A percentile compares a stretch with the other conserved stretches of the same genome.
Evolutionary conservation across 495 filamentous ascomycete species (phyloP).

Genomic region (Aspergillus nidulans): DNA sequence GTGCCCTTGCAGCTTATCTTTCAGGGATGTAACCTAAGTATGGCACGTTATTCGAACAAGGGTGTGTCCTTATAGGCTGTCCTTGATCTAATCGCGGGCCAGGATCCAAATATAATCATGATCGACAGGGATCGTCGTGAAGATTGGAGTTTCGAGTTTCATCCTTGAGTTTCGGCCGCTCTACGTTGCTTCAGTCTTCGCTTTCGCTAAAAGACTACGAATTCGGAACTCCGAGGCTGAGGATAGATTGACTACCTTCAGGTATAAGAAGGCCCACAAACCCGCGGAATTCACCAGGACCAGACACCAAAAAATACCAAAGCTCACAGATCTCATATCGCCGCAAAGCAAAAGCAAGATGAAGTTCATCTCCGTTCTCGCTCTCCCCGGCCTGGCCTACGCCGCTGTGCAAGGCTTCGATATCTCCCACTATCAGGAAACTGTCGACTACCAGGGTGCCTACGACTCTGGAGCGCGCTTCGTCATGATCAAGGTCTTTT

Average conservation of each 20-base stretch:
- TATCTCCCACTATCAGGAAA: slow-evolving; percentile 43
- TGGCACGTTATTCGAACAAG: not conserved
- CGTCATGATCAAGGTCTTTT: slow-evolving; percentile 60
- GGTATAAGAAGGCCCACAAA: not conserved
- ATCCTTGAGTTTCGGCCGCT: too few relatives aligned
- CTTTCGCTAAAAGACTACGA: too few relatives aligned
- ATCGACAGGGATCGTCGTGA: slow-evolving; percentile 5
- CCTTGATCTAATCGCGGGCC: not conserved
- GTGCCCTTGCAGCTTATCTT: too few relatives aligned
- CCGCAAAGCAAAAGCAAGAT: not conserved
- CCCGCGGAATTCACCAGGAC: not conserved
- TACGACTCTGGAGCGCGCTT: slow-evolving; percentile 34
- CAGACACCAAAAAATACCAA: not conserved
- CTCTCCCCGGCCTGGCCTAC: slow-evolving; percentile 19
- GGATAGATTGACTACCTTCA: too few relatives aligned
- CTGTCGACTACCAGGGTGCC: slow-evolving; percentile 2
- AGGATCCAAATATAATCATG: not conserved
- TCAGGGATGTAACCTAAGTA: not conserved
- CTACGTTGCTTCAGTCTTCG: too few relatives aligned
- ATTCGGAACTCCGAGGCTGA: too few relatives aligned
- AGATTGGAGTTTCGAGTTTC: not conserved
- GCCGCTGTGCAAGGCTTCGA: slow-evolving; percentile 58
- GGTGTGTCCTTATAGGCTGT: not conserved
- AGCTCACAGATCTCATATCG: too few relatives aligned
- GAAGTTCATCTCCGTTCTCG: slow-evolving; percentile 6